Evolutionary conservation across 176 grass and related monocot species (phyloP).

Genomic region (Musa acuminata): DNA sequence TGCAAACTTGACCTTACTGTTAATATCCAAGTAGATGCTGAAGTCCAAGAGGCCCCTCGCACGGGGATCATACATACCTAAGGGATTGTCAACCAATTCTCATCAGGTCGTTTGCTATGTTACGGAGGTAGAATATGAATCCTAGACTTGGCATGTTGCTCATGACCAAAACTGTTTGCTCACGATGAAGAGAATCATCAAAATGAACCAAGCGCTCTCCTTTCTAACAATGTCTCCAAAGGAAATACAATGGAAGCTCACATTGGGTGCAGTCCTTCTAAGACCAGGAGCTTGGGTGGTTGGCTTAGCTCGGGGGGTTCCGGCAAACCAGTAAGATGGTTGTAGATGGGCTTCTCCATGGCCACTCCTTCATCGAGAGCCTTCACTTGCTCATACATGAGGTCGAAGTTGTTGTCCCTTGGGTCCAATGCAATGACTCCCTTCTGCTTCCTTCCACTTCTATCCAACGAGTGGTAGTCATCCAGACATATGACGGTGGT

Average conservation of each 20-base stretch:
- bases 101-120: not conserved
- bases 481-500: constrained; percentile 89
- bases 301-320: constrained; percentile 75
- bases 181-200: no score
- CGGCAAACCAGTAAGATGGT: constrained; percentile 70
- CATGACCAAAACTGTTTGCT: not conserved
- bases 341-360: constrained; percentile 81
- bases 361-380: constrained; percentile 62
- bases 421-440: constrained; percentile 77
- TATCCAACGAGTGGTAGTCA: constrained; percentile 86
- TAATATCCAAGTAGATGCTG: constrained; percentile 93
- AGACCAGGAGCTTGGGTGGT: constrained; percentile 82
- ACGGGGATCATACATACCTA: constrained; percentile 57
- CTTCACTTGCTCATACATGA: constrained; percentile 98
- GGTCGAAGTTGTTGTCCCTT: constrained; percentile 75
- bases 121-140: not conserved
- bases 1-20: constrained; percentile 76
- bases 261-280: constrained; percentile 88
- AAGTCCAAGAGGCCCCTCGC: constrained; percentile 89
- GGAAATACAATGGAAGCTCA: constrained; percentile 27
- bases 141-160: not conserved
- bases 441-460: constrained; percentile 74
- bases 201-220: no score
- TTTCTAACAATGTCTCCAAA: no score
- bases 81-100: not conserved